Evolutionary conservation across 164 flowering plant species (phyloP).

Genomic region (Macadamia integrifolia): DNA sequence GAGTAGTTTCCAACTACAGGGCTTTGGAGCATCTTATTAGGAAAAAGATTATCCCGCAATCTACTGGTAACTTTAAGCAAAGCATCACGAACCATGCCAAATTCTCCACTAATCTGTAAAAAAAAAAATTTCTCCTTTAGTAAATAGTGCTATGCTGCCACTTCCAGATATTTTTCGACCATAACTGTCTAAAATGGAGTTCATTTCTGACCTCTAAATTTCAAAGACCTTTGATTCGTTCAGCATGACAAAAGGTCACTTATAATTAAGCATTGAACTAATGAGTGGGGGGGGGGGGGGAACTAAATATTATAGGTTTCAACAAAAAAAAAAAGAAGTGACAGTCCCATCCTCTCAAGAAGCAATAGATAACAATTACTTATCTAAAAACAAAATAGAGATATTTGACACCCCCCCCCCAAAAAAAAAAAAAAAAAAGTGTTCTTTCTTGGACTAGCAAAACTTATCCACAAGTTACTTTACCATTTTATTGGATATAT

Average conservation of each 20-base stretch:
- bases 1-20: constrained; percentile 25
- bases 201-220: background rate
- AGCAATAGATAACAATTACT: too few species aligned
- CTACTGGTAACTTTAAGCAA: constrained; percentile 58
- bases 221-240: background rate
- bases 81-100: constrained; percentile 66
- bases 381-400: too few species aligned
- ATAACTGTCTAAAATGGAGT: background rate
- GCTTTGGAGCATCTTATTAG: constrained; percentile 25
- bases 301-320: too few species aligned
- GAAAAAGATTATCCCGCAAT: constrained; percentile 53
- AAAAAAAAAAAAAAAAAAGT: too few species aligned
- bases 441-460: too few species aligned
- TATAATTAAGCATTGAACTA: background rate
- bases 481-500: too few species aligned
- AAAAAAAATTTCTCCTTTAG: constrained; percentile 3
- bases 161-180: background rate
- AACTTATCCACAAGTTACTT: too few species aligned
- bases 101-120: constrained; percentile 70
- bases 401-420: too few species aligned
- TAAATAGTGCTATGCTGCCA: background rate
- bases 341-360: too few species aligned
- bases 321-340: too few species aligned
- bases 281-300: too few species aligned
- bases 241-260: background rate